A percentile compares a stretch with the other conserved stretches of the same genome.
phyloP scores from a whole-genome alignment of 257 asterid genomes.

The Solanum bulbocastanum region DNA sequence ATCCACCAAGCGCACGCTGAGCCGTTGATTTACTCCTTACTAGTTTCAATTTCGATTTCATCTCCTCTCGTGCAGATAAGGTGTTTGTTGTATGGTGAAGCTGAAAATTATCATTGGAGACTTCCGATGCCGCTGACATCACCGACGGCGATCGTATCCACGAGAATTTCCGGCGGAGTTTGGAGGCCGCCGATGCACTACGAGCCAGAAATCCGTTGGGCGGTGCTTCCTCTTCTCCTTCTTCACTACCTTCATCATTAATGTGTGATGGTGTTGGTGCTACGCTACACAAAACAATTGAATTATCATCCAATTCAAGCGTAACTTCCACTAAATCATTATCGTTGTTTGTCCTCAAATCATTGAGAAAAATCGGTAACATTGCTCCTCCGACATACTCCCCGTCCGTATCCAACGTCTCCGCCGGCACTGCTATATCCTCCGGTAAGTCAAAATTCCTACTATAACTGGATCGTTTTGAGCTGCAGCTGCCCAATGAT shows the following conservation, averaged over 20 bases:
- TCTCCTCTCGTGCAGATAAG: constrained; percentile 48
- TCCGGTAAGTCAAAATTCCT: constrained; percentile 45
- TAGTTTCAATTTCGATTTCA: constrained; percentile 56
- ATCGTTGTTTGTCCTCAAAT: constrained; percentile 29
- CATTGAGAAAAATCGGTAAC: constrained; percentile 75
- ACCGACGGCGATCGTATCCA: constrained; percentile 31
- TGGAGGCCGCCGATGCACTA: constrained; percentile 52
- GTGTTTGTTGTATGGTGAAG: background rate
- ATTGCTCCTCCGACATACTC: constrained; percentile 51
- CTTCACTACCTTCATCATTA: background rate
- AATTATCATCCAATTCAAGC: constrained; percentile 59
- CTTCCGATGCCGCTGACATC: constrained; percentile 10
- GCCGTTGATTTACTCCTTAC: constrained; percentile 72
- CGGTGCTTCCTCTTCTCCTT: background rate
- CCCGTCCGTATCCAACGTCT: background rate
- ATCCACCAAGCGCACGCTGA: constrained; percentile 74
- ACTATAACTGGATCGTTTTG: constrained; percentile 27
- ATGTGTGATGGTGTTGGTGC: constrained; percentile 8
- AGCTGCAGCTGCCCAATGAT: constrained; percentile 40
- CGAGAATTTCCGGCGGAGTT: constrained; percentile 51
- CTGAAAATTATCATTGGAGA: constrained; percentile 5
- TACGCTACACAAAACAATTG: constrained; percentile 39
- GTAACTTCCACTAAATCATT: constrained; percentile 71
- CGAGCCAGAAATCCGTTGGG: constrained; percentile 22
- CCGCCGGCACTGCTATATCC: constrained; percentile 1